These are phyloP conservation scores for Cucurbitaria berberidis DNA, from an alignment of 2,329 filamentous ascomycete genomes.

Conservation along the genomic window DNA sequence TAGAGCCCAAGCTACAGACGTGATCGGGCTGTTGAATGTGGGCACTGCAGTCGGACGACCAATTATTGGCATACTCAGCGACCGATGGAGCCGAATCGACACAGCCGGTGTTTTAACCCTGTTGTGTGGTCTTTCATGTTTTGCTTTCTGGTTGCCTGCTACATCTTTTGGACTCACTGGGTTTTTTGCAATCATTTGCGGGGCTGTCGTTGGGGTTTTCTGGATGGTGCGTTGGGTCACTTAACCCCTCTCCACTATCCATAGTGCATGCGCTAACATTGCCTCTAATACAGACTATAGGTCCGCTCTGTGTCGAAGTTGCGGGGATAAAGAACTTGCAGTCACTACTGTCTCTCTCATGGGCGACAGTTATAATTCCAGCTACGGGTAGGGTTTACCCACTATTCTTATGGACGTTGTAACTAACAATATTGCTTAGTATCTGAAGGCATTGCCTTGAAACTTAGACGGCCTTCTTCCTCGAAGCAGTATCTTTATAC, in stretches of 20 bases:
- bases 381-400: constrained; percentile 36
- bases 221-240: constrained; percentile 50
- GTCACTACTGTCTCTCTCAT: constrained; percentile 49
- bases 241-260: not conserved
- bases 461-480: constrained; percentile 39
- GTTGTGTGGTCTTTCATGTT: constrained; percentile 45
- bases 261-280: not conserved
- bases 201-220: constrained; percentile 56
- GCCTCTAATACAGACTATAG: constrained; percentile 42
- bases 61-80: constrained; percentile 54
- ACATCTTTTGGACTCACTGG: constrained; percentile 51
- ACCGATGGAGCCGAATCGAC: constrained; percentile 53
- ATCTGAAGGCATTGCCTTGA: constrained; percentile 51
- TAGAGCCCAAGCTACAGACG: constrained; percentile 47
- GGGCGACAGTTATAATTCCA: constrained; percentile 47
- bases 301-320: constrained; percentile 51
- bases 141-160: constrained; percentile 57
- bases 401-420: not conserved
- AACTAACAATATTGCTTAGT: constrained; percentile 4
- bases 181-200: constrained; percentile 53
- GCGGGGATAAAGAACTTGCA: constrained; percentile 50
- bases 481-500: constrained; percentile 44
- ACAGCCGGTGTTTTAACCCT: constrained; percentile 51
- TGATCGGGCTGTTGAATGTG: constrained; percentile 56
- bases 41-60: constrained; percentile 57